phyloP scores from a whole-genome alignment of 176 grass and related monocot species.

The Eleusine indica region DNA sequence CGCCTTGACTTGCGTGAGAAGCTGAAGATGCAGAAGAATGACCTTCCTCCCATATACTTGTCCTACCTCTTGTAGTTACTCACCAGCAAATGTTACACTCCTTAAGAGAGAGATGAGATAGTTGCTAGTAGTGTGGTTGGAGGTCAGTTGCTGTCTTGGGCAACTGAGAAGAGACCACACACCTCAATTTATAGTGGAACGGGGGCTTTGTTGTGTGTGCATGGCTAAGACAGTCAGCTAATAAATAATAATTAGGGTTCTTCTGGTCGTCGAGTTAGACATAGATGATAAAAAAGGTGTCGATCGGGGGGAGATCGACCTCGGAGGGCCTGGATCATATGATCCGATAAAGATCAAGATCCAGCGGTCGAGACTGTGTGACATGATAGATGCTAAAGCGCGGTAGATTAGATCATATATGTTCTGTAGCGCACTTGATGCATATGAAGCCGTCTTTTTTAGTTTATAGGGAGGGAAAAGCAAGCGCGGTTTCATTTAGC shows the following conservation, averaged over 20 bases:
- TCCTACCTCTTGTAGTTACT: background rate
- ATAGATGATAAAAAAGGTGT: constrained; percentile 40
- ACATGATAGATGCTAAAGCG: constrained; percentile 55
- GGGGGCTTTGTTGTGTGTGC: background rate
- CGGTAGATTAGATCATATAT: background rate
- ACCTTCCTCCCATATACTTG: constrained; percentile 67
- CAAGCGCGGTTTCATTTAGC: constrained; percentile 9
- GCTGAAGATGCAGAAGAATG: constrained; percentile 76
- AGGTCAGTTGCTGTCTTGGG: constrained; percentile 47
- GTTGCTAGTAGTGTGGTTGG: constrained; percentile 30
- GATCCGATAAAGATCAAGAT: constrained; percentile 15
- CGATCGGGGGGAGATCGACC: constrained; percentile 38
- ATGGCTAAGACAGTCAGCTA: constrained; percentile 24
- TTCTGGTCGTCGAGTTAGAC: background rate
- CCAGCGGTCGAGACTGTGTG: background rate
- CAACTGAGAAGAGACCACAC: constrained; percentile 32
- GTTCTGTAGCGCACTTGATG: constrained; percentile 39
- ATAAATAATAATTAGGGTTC: background rate
- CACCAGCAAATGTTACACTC: background rate
- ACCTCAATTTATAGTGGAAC: constrained; percentile 55
- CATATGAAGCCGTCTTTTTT: constrained; percentile 7
- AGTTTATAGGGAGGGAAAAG: background rate
- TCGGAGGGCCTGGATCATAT: constrained; percentile 6
- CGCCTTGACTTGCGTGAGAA: constrained; percentile 66
- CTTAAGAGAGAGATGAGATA: constrained; percentile 2